Conservation (phyloP, 2,329 filamentous ascomycete species). For the Clarireedia sp. region DNA sequence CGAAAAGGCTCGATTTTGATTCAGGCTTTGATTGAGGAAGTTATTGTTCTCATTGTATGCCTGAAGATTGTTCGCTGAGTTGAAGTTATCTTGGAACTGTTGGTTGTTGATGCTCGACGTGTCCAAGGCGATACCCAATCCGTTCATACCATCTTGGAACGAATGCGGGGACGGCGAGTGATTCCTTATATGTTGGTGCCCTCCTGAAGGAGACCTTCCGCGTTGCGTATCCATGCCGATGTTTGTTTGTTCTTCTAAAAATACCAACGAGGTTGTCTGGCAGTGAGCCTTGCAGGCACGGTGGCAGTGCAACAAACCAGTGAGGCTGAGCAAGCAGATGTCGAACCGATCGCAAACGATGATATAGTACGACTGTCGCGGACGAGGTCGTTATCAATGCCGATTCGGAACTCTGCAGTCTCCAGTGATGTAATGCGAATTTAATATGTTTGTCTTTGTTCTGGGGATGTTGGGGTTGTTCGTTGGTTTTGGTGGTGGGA, state of each 20-base stretch:
- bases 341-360: not conserved
- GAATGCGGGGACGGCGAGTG: conserved; percentile 54
- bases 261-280: conserved; percentile 4
- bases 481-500: not conserved
- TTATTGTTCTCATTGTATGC: conserved; percentile 34
- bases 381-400: not conserved
- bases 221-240: conserved; percentile 46
- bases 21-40: conserved; percentile 39
- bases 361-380: not conserved
- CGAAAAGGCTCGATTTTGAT: conserved; percentile 29
- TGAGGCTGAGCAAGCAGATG: conserved; percentile 6
- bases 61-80: conserved; percentile 30
- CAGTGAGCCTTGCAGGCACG: conserved; percentile 11
- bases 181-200: conserved; percentile 48
- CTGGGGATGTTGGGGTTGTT: not conserved
- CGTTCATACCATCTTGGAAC: conserved; percentile 40
- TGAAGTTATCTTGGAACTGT: conserved; percentile 31
- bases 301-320: conserved; percentile 7
- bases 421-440: not conserved
- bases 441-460: conserved; percentile 3
- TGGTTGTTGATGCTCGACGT: conserved; percentile 25
- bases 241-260: conserved; percentile 32
- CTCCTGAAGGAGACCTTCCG: conserved; percentile 55
- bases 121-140: conserved; percentile 51
- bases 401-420: not conserved